These are phyloP conservation scores for Epichloe amarillans DNA, from an alignment of 2,329 filamentous ascomycete species.

Conservation along the genomic window DNA sequence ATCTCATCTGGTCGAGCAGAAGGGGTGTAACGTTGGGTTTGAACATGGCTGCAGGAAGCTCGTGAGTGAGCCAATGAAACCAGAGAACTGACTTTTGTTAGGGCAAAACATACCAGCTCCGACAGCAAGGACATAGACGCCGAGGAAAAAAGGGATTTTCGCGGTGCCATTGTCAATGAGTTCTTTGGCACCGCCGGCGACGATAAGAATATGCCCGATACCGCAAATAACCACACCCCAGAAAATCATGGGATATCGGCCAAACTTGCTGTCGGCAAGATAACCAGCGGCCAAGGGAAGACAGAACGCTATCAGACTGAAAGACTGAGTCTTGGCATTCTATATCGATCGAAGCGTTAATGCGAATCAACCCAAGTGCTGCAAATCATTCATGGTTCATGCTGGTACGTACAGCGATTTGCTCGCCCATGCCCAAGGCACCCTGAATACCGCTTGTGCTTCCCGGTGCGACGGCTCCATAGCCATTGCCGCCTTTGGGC, in stretches of 20 bases:
- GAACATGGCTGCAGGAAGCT: conserved; percentile 33
- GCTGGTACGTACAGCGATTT: conserved; percentile 8
- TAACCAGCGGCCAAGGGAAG: conserved; percentile 42
- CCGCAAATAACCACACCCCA: conserved; percentile 55
- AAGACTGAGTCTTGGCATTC: conserved; percentile 28
- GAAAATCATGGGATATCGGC: conserved; percentile 60
- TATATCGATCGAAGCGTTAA: not conserved
- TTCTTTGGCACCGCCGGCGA: conserved; percentile 39
- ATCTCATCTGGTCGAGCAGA: conserved; percentile 51
- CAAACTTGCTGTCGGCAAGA: conserved; percentile 54
- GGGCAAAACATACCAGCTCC: conserved; percentile 38
- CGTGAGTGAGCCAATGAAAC: not conserved
- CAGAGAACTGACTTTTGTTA: no score
- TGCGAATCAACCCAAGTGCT: no score
- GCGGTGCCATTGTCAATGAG: conserved; percentile 32
- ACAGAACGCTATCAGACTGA: conserved; percentile 43
- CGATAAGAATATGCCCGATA: conserved; percentile 54
- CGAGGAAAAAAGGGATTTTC: conserved; percentile 46
- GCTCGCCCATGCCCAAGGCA: conserved; percentile 40
- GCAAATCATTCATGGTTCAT: no score
- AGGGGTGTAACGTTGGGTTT: conserved; percentile 61
- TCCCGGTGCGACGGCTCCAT: conserved; percentile 26
- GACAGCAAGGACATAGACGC: conserved; percentile 38
- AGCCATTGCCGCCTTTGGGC: conserved; percentile 35
- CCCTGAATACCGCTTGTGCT: conserved; percentile 35